Evolutionary conservation across 2,329 filamentous ascomycete species (phyloP), one percentile per base, ranked within the genome.

Genomic region (Calonectria hawksworthii): DNA sequence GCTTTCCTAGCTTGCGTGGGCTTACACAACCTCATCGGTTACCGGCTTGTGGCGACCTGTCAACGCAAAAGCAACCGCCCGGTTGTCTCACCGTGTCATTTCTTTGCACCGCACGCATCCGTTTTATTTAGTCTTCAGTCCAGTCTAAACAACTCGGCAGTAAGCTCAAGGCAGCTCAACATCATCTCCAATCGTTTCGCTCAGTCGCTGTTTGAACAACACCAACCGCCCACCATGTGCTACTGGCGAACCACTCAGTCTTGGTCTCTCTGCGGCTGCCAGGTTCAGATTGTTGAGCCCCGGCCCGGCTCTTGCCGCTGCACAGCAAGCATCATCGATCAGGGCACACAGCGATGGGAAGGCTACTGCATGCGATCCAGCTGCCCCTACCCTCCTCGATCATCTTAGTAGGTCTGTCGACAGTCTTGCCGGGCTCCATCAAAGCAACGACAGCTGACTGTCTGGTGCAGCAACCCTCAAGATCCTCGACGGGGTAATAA

Each of bases 181-280:
- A 51, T 1, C 16, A n/a, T 50, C 50, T 16, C 41, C 16, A 52
- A 56, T 38, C 54, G 18, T n/a, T 23, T 26, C 18, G 9, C 26
- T 26, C 44, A 26, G 2, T 34, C 50, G 41, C 26, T 72, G 68
- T 16, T 8, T 51, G 10, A 26, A 63, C 56, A 63, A 36, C 1
- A 8, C 16, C 56, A 63, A 38, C 50, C 30, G 47, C 34, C 52
- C 77, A 84, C 21, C 72, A 85, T 85, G 84, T 85, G 84, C 76
- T 68, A 80, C 76, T 85, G 84, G 83, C 77, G 78, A 36, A 81
- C 80, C 26, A 82, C 80, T 51, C 78, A 85, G 73, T 64, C 70
- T 75, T 85, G 81, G 82, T 80, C 80, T 52, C 59, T 65, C 63
- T 85, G 84, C 74, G 83, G 83, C 66, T 85, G 84, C 80, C 77